These are phyloP conservation scores for Antitrichia curtipendula DNA, from an alignment of 225 moss, liverwort and hornwort species.

Conservation along the genomic window DNA sequence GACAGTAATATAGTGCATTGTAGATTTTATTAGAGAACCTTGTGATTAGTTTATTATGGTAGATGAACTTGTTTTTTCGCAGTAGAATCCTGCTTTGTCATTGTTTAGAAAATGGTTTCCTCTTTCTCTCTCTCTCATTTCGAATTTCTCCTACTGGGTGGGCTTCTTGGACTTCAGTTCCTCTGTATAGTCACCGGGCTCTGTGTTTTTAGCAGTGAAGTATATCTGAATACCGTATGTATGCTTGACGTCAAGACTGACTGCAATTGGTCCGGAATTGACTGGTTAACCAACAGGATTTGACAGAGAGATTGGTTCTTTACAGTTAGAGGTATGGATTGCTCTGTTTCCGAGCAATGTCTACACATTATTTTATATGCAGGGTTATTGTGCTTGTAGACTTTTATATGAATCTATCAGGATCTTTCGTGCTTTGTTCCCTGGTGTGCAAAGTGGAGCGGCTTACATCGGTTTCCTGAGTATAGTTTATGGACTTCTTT, in stretches of 20 bases:
- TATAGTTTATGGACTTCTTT: not conserved
- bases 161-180: not conserved
- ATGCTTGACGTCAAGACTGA: conserved; percentile 11
- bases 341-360: not conserved
- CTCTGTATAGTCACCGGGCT: not conserved
- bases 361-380: not conserved
- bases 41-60: not conserved
- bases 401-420: not conserved
- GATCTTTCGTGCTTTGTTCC: not conserved
- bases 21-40: not conserved
- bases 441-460: not conserved
- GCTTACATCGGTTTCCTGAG: not conserved
- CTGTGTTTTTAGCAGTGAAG: not conserved
- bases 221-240: not conserved
- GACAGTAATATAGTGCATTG: not conserved
- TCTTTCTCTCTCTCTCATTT: not conserved
- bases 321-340: conserved; percentile 74
- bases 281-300: conserved; percentile 44
- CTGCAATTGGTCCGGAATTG: not conserved
- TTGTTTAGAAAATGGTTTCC: not conserved
- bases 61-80: not conserved
- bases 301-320: conserved; percentile 86
- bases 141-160: not conserved
- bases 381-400: not conserved
- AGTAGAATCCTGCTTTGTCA: not conserved